These are phyloP conservation scores for Mortierella sp. DNA, from an alignment of 371 early-diverging fungal species.

Conservation along the genomic window DNA sequence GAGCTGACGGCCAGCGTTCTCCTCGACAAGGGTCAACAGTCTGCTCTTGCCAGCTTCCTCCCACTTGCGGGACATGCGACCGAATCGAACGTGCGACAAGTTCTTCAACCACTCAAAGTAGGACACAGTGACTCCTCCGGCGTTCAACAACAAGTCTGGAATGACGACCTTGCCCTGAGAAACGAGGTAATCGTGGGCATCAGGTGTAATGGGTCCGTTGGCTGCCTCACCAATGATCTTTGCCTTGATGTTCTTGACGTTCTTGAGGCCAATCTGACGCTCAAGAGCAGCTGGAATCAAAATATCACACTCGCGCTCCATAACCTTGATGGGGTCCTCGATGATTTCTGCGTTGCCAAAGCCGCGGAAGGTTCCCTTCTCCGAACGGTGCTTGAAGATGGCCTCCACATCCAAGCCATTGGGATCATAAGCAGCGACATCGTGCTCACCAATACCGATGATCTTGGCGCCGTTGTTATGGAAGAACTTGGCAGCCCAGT, in stretches of 20 bases:
- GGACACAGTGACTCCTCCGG: constrained; percentile 90
- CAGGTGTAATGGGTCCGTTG: constrained; percentile 89
- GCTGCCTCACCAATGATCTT: constrained; percentile 91
- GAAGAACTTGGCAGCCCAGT: constrained; percentile 91
- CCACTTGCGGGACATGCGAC: constrained; percentile 93
- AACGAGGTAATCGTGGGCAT: constrained; percentile 77
- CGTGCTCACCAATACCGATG: constrained; percentile 82
- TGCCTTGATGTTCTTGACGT: constrained; percentile 82
- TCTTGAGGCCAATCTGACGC: constrained; percentile 84
- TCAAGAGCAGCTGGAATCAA: constrained; percentile 90
- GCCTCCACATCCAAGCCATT: constrained; percentile 81
- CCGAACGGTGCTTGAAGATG: constrained; percentile 72
- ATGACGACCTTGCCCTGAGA: constrained; percentile 75
- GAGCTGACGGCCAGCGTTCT: constrained; percentile 79
- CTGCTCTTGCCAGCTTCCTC: constrained; percentile 85
- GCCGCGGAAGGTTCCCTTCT: constrained; percentile 76
- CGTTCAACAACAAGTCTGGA: constrained; percentile 86
- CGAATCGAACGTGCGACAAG: constrained; percentile 88
- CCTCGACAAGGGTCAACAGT: constrained; percentile 82
- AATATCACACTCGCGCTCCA: constrained; percentile 88
- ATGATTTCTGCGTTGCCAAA: constrained; percentile 72
- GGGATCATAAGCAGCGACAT: constrained; percentile 74
- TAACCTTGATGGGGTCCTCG: constrained; percentile 69
- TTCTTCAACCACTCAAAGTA: constrained; percentile 73
- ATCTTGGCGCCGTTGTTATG: constrained; percentile 86